These are phyloP conservation scores for Vigna trinervia DNA, from an alignment of 306 rosid species.

Conservation along the genomic window DNA sequence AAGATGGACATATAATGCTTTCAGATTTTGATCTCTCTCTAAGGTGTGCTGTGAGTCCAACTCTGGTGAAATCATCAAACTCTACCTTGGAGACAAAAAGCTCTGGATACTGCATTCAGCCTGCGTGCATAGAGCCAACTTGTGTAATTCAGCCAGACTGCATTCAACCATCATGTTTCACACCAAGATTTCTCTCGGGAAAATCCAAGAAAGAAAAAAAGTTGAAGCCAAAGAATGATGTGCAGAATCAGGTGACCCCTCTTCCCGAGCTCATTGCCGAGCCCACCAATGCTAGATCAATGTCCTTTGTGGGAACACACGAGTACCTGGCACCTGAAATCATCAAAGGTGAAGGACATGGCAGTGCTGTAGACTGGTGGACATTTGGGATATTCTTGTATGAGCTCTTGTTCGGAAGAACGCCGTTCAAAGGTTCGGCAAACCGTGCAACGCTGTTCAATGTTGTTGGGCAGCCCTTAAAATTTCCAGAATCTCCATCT, in stretches of 20 bases:
- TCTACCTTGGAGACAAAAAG: constrained; percentile 60
- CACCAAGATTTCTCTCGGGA: constrained; percentile 64
- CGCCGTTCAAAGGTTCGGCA: constrained; percentile 89
- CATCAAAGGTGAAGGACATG: constrained; percentile 96
- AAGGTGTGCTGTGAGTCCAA: constrained; percentile 88
- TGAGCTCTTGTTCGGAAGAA: constrained; percentile 91
- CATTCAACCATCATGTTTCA: constrained; percentile 82
- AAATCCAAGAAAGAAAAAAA: constrained; percentile 74
- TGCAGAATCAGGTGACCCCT: constrained; percentile 70
- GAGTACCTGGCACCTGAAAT: constrained; percentile 98
- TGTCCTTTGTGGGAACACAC: constrained; percentile 97
- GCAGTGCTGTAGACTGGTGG: constrained; percentile 99
- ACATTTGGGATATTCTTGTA: constrained; percentile 94
- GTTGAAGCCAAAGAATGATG: constrained; percentile 66
- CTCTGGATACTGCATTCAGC: constrained; percentile 81
- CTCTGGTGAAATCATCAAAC: constrained; percentile 71
- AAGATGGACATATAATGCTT: constrained; percentile 97
- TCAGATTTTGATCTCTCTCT: constrained; percentile 97
- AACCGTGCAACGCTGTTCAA: constrained; percentile 92
- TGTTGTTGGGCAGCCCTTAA: constrained; percentile 92
- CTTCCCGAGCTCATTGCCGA: constrained; percentile 94
- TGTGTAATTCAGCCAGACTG: constrained; percentile 87
- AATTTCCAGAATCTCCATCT: constrained; percentile 85
- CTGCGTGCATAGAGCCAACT: constrained; percentile 81
- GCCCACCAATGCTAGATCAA: constrained; percentile 89